phyloP scores from a whole-genome alignment of 1,284 basidiomycete species.

The Cutaneotrichosporon daszewskae region DNA sequence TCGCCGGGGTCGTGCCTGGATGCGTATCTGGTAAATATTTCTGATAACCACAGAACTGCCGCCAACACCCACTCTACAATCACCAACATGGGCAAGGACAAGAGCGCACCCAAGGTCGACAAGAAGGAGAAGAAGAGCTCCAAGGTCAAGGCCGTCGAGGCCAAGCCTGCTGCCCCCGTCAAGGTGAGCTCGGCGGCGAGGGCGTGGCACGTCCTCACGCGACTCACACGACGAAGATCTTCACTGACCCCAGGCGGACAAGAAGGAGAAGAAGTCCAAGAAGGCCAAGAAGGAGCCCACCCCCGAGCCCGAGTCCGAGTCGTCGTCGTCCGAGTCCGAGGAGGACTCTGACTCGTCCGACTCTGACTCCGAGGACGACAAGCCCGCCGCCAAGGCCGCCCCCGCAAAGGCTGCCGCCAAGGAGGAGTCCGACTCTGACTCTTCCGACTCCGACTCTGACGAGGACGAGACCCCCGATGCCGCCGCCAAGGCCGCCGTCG shows the following conservation, averaged over 20 bases:
- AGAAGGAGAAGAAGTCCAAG: not conserved
- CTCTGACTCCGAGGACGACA: conserved; percentile 16
- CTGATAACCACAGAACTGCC: not conserved
- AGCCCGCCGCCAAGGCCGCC: conserved; percentile 7
- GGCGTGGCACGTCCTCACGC: too few relatives aligned
- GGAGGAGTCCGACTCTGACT: conserved; percentile 1
- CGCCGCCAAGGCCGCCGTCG: conserved; percentile 3
- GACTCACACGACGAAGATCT: too few relatives aligned
- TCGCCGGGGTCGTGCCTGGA: not conserved
- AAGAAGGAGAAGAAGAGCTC: not conserved
- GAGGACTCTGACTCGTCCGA: conserved; percentile 26
- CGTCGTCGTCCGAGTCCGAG: conserved; percentile 26
- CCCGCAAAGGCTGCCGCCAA: not conserved
- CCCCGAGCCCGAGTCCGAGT: conserved; percentile 27
- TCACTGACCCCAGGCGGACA: too few relatives aligned
- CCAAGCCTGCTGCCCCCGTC: too few relatives aligned
- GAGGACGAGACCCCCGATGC: not conserved
- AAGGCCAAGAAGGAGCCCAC: conserved; percentile 10
- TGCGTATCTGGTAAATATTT: not conserved
- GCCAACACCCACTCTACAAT: not conserved
- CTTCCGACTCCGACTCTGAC: not conserved
- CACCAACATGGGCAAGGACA: not conserved
- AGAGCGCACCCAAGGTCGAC: not conserved
- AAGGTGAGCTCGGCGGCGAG: too few relatives aligned
- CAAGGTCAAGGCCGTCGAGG: too few relatives aligned